Evolutionary conservation across 2,329 filamentous ascomycete species (phyloP).

Genomic region (Parafenestella ontariensis): DNA sequence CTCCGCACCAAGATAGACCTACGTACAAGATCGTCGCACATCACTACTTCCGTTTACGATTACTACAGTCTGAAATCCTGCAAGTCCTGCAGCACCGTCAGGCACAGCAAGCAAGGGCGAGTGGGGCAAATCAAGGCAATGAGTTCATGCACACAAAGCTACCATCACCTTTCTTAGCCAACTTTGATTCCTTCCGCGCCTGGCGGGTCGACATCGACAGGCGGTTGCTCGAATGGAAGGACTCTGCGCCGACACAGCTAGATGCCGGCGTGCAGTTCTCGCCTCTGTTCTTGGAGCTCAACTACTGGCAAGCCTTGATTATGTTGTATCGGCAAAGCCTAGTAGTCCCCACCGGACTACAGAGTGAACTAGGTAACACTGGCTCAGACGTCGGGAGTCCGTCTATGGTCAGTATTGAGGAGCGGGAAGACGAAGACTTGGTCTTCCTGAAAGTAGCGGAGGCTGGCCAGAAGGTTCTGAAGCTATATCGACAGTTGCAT

Average conservation of each 20-base stretch:
- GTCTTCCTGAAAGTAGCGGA: constrained; percentile 96
- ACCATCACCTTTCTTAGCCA: constrained; percentile 82
- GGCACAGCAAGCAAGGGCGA: constrained; percentile 75
- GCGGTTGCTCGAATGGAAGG: constrained; percentile 85
- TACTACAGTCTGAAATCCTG: constrained; percentile 92
- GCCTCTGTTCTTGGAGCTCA: constrained; percentile 87
- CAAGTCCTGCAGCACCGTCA: constrained; percentile 94
- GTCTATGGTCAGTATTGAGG: constrained; percentile 66
- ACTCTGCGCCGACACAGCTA: constrained; percentile 75
- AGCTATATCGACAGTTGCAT: constrained; percentile 89
- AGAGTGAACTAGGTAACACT: constrained; percentile 72
- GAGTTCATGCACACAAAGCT: constrained; percentile 79
- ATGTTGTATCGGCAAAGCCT: constrained; percentile 94
- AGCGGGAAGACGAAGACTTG: constrained; percentile 82
- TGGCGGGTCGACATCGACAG: constrained; percentile 90
- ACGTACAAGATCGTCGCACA: constrained; percentile 91
- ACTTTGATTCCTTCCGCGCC: constrained; percentile 82
- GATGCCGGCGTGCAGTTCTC: constrained; percentile 90
- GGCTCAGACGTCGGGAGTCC: constrained; percentile 66
- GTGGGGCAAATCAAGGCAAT: constrained; percentile 69
- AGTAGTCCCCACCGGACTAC: constrained; percentile 83
- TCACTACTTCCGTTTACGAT: constrained; percentile 87
- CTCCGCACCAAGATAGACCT: constrained; percentile 65
- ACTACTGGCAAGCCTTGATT: constrained; percentile 97
- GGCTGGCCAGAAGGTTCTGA: constrained; percentile 89